Percentiles rank a stretch among this genome's conserved stretches.
phyloP scores from a whole-genome alignment of 371 early-diverging fungal species.

The Nematocida sp. region DNA sequence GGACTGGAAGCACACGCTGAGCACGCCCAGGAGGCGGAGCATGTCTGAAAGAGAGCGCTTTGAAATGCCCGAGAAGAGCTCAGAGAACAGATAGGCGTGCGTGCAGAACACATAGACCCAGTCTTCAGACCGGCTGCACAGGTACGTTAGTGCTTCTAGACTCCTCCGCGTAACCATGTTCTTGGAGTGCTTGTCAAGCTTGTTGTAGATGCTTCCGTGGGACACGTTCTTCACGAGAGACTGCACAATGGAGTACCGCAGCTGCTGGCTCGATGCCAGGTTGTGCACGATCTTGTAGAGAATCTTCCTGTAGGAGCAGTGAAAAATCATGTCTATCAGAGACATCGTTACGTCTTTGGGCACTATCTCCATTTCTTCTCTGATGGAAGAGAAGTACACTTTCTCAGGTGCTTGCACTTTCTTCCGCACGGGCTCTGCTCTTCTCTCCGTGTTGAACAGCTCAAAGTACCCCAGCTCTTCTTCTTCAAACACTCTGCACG shows the following conservation, averaged over 20 bases:
- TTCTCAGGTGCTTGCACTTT: conserved; percentile 6
- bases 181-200: background rate
- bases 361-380: conserved; percentile 8
- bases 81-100: background rate
- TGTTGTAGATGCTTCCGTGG: background rate
- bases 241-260: conserved; percentile 6
- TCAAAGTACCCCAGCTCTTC: conserved; percentile 44
- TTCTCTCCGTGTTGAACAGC: conserved; percentile 29
- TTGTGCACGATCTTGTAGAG: conserved; percentile 29
- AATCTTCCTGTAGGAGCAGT: conserved; percentile 39
- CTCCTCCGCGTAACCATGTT: background rate
- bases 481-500: conserved; percentile 47
- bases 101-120: conserved; percentile 12
- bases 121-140: conserved; percentile 36
- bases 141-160: conserved; percentile 20
- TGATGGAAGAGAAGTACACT: background rate
- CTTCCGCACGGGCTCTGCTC: background rate
- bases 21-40: conserved; percentile 8
- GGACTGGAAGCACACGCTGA: conserved; percentile 11
- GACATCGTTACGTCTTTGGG: background rate
- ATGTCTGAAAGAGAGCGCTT: conserved; percentile 10
- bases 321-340: conserved; percentile 21
- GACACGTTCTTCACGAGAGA: background rate
- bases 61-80: conserved; percentile 2
- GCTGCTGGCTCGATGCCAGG: conserved; percentile 4